Evolutionary conservation across 208 protist species (phyloP), one percentile per base, ranked within the genome.

Genomic region (Trichomonas vaginalis): DNA sequence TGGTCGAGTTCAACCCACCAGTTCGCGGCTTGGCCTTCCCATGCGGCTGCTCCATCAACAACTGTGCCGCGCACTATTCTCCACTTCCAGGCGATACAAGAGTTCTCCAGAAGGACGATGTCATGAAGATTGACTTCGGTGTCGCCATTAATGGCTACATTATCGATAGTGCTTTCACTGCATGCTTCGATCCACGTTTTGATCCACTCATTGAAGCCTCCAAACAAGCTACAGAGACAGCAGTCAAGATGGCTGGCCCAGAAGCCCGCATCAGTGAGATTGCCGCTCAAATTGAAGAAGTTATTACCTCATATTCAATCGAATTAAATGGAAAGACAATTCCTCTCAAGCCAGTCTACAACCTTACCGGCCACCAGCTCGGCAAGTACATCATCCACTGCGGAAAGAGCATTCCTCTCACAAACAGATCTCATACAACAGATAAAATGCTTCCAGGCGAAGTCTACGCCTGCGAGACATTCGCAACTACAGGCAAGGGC

Each of bases 401-500:
- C 95, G 99, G 99, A 83, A 99, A 99, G 97, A 98, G 97, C 23
- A 99, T 99, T n/a, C 99, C 99, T 10, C 99, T 99, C 96, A 98
- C 99, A 15, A 98, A 98, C 95, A 98, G 98, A 95, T 97, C 98
- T 51, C 98, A 99, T 95, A 48, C 42, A 48, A 80, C 83, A 35
- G 98, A 97, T 0, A 98, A 98, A 96, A 99, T 99, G 98, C 97
- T 97, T 88, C 95, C 96, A 56, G 97, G 98, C 42, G 99, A 99
- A 96, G 96, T 99, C n/a, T 99, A 99, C 97, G 99, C 99, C 9
- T 99, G 99, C 96, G 99, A 99, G 97, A 99, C 99, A 40, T 99
- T 99, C 96, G 99, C 99, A 95, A 98, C 97, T 15, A 99, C 99
- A 27, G 99, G 99, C 23, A 40, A 82, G 21, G 95, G 70, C 0